Base-by-base conservation (phyloP, 2,329 filamentous ascomycete genomes). In the Penicillium sp. region DNA sequence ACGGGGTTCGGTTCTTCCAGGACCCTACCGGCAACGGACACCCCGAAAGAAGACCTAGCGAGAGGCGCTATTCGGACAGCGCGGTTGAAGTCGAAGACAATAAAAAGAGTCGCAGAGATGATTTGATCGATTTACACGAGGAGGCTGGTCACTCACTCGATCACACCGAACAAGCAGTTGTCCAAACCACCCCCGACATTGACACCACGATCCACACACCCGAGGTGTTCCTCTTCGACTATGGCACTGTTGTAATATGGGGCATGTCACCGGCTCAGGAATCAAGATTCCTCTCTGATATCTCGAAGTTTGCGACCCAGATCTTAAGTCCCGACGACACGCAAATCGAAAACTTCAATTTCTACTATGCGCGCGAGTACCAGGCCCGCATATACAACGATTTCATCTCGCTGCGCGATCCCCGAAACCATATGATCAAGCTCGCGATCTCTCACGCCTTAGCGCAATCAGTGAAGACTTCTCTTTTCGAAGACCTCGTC, bases 301-400 rank as follows among this genome's bases (percentile, higher is more conserved):
- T 99, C 57, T 85, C 90, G 53, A 96, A 94, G 68, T 99, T 97
- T 64, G 94, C 97, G 73, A 83, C 86, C 39, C 93, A 96, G 70
- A 96, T 96, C 72, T 82, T 97, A 45, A 86, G 86, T 24, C 84
- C 88, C 10, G 92, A 96, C 68, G 91, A 96, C 64, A 87, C 96
- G 29, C 93, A 99, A 76, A 90, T 92, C 44, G 94, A 99, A 74
- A 91, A 93, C 68, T 99, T 99, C 81, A 99, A 99, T 73, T 99
- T 97, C 74, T 99, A 99, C 79, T 97, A 99, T 77, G 97, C 94
- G 3, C 85, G 89, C 66, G 93, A 97, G 71, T 99, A 99, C 72
- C 95, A 99, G 75, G 91, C 94, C 21, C 88, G 94, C 48, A 99
- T 99, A 73, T 99, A 99, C 82, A 99, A 99, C 75, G 94, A 99